Base-by-base conservation (phyloP, 208 protist species). In the Acanthamoeba culbertsoni region DNA sequence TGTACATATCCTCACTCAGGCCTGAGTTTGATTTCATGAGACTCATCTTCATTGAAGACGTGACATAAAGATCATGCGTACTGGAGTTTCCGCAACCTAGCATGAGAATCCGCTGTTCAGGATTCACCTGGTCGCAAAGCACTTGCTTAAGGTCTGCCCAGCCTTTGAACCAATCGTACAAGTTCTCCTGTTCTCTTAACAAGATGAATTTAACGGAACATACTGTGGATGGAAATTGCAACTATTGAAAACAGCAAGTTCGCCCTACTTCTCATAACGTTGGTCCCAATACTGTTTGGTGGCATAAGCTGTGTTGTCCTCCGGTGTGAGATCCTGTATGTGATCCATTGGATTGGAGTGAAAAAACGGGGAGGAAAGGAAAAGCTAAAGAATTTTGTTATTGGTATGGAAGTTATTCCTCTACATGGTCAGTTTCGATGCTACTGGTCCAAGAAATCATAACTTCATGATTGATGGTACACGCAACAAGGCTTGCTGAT, bases 11-110 rank as follows among this genome's bases (percentile, higher is more conserved):
- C 35, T 77, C 93, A 40, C 82, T 84, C 35, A 94, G 42, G 4
- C 23, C 84, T 91, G 62, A 33, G 18, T 82, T 75, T n/a, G 40
- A 55, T 5, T 8, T 86, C n/a, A 31, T 37, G 43, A 43, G 14
- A 12, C 14, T 77, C 65, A 77, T 77, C 65, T n/a, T n/a, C 55
- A 63, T 26, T 12, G 59, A 33, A 26, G 59, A 6, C 31, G 28
- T 2, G n/a, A 16, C 23, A 4, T 16, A 63, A 31, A 43, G 28
- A 43, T 43, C 26, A 12, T 8, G 28, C 31, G 55, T 82, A 93
- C 89, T 82, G 12, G 68, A 89, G 86, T 94, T 94, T 28, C 93
- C 93, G 48, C 86, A 92, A 45, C 93, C 93, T 0, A 94, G 55
- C n/a, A 89, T 63, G 12, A 94, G 86, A 33, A 94, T 73, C 14